Conservation (phyloP, 2,329 filamentous ascomycete species). For the Lecanicillium sp. region DNA sequence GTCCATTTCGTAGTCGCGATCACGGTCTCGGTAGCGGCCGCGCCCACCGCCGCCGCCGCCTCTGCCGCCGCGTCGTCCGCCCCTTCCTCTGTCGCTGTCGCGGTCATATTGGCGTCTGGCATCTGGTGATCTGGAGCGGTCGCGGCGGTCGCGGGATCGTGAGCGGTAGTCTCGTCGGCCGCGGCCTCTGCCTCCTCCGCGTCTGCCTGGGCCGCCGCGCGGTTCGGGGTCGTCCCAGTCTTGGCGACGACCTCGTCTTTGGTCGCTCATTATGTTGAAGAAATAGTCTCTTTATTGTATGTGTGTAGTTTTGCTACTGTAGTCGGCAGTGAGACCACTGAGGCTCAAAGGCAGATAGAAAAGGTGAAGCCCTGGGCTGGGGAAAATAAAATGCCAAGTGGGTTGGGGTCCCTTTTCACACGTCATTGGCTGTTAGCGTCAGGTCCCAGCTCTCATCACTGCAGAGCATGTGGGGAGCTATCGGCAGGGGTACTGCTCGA, state of each 20-base stretch:
- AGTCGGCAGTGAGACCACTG: too few species aligned
- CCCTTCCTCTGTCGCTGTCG: constrained; percentile 27
- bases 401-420: too few species aligned
- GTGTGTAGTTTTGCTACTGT: not conserved
- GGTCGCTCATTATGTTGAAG: constrained; percentile 22
- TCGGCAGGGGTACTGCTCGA: too few species aligned
- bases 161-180: constrained; percentile 24
- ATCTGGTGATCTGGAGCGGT: constrained; percentile 28
- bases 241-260: constrained; percentile 29
- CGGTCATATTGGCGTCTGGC: constrained; percentile 28
- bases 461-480: too few species aligned
- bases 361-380: too few species aligned
- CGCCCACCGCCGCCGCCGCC: constrained; percentile 8
- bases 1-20: constrained; percentile 8
- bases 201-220: constrained; percentile 21
- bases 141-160: constrained; percentile 25
- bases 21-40: constrained; percentile 16
- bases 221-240: constrained; percentile 52
- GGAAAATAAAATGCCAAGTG: too few species aligned
- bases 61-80: constrained; percentile 18
- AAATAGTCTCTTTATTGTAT: not conserved
- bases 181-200: constrained; percentile 15
- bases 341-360: too few species aligned
- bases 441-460: too few species aligned
- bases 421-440: too few species aligned